These are phyloP conservation scores for Colletotrichum karsti DNA, from an alignment of 2,329 filamentous ascomycete species.

Conservation along the genomic window DNA sequence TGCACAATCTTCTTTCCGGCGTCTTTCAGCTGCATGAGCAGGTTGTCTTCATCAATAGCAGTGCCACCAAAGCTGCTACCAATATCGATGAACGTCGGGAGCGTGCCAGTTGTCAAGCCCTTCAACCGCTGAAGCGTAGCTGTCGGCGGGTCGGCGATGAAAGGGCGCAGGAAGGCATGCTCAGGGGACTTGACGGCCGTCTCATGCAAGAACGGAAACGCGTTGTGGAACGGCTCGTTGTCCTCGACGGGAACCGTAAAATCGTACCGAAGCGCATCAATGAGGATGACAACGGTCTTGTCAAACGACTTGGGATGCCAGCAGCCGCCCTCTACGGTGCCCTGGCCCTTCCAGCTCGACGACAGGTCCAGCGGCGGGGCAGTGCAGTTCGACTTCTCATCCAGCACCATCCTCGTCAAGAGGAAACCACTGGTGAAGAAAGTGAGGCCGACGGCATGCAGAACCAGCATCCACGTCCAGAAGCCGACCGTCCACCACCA, in stretches of 20 bases:
- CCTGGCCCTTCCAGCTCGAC: slow-evolving; percentile 47
- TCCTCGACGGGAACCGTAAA: slow-evolving; percentile 85
- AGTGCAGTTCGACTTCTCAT: slow-evolving; percentile 77
- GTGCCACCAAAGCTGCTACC: slow-evolving; percentile 96
- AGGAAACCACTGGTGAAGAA: slow-evolving; percentile 97
- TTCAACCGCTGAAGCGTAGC: slow-evolving; percentile 92
- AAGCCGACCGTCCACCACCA: slow-evolving; percentile 71
- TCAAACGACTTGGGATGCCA: slow-evolving; percentile 97
- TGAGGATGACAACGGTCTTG: slow-evolving; percentile 87
- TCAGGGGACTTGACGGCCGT: slow-evolving; percentile 77
- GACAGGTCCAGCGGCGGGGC: slow-evolving; percentile 69
- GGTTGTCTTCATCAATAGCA: slow-evolving; percentile 91
- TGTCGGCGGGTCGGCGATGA: slow-evolving; percentile 96
- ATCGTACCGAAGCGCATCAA: slow-evolving; percentile 96
- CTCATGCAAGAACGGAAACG: slow-evolving; percentile 87
- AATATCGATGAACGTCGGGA: slow-evolving; percentile 93
- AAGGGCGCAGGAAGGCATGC: slow-evolving; percentile 90
- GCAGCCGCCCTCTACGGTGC: slow-evolving; percentile 73
- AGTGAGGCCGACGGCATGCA: slow-evolving; percentile 84
- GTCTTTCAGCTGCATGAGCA: slow-evolving; percentile 72
- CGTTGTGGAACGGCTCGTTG: slow-evolving; percentile 77
- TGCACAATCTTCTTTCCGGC: slow-evolving; percentile 82
- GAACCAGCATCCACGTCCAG: slow-evolving; percentile 73
- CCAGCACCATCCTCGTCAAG: slow-evolving; percentile 83
- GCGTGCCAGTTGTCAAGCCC: slow-evolving; percentile 91